These are phyloP conservation scores for Lepraria neglecta DNA, from an alignment of 495 filamentous ascomycete genomes.

Conservation along the genomic window DNA sequence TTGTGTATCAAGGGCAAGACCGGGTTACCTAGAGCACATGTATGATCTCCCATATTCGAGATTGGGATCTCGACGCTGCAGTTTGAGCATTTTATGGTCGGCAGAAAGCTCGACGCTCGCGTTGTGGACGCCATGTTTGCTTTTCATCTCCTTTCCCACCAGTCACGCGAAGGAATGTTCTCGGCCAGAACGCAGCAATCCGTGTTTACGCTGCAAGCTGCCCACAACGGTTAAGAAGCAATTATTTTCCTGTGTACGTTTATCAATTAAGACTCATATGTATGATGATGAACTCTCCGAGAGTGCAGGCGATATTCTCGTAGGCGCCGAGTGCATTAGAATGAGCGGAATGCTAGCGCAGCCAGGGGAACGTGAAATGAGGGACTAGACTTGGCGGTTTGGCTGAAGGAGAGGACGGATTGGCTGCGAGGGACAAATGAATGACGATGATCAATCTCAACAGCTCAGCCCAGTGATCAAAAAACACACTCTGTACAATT, in stretches of 20 bases:
- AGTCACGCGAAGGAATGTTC: constrained; percentile 21
- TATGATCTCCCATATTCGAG: constrained; percentile 84
- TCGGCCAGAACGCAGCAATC: constrained; percentile 9
- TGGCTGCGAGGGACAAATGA: constrained; percentile 4
- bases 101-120: constrained; percentile 67
- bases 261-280: neutral
- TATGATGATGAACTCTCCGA: neutral
- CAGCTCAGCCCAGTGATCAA: neutral
- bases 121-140: constrained; percentile 39
- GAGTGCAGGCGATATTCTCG: neutral
- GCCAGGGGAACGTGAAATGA: constrained; percentile 11
- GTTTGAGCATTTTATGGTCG: constrained; percentile 91
- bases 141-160: constrained; percentile 37
- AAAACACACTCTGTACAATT: neutral
- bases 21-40: constrained; percentile 45
- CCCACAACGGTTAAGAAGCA: too few species aligned
- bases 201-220: constrained; percentile 15
- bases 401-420: constrained; percentile 5
- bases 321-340: constrained; percentile 9
- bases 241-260: neutral
- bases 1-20: neutral
- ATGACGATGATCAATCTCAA: neutral
- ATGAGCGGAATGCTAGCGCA: constrained; percentile 1
- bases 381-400: neutral
- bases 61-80: constrained; percentile 84